Percentiles rank a stretch among this genome's conserved stretches.
These are phyloP conservation scores for Solanum sejunctum DNA, from an alignment of 257 asterid genomes.

Conservation along the genomic window DNA sequence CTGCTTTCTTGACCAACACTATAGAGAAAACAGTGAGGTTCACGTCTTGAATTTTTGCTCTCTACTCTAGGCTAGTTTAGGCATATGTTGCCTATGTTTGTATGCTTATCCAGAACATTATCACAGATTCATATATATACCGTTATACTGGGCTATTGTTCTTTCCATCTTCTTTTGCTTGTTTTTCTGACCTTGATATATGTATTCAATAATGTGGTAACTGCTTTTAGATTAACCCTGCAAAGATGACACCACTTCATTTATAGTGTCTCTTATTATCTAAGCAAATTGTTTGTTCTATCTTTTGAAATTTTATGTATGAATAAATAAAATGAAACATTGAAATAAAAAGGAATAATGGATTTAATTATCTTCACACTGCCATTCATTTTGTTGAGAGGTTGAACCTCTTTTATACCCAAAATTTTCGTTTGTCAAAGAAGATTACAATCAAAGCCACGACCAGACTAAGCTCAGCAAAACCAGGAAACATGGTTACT, in stretches of 20 bases:
- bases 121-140: neutral
- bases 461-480: slow-evolving; percentile 35
- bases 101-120: neutral
- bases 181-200: neutral
- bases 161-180: neutral
- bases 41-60: neutral
- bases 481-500: slow-evolving; percentile 75
- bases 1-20: neutral
- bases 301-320: neutral
- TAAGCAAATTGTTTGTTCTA: neutral
- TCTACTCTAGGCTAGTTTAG: neutral
- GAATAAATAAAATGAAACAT: neutral
- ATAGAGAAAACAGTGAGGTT: neutral
- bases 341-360: neutral
- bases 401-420: slow-evolving; percentile 27
- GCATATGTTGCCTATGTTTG: neutral
- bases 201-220: neutral
- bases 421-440: slow-evolving; percentile 66
- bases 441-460: slow-evolving; percentile 53
- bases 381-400: neutral
- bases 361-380: neutral
- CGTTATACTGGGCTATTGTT: neutral
- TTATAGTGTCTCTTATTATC: neutral
- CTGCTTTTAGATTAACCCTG: neutral
- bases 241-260: neutral